Evolutionary conservation across 345 rosid species (phyloP).

Genomic region (Gossypium thurberi): DNA sequence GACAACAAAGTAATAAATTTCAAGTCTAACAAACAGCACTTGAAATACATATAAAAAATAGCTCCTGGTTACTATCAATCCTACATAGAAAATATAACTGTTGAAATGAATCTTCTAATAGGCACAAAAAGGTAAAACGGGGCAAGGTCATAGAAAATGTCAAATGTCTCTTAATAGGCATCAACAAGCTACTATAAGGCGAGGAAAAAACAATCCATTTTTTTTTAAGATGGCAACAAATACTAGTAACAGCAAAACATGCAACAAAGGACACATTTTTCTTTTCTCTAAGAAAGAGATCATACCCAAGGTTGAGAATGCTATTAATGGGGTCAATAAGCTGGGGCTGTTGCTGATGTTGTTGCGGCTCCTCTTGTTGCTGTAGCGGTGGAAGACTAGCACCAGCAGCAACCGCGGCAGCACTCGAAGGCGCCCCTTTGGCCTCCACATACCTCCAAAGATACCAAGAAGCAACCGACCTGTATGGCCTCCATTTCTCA

Average conservation of each 20-base stretch:
- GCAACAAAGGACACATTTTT: conserved; percentile 17
- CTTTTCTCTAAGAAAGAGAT: conserved; percentile 17
- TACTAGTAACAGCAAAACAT: background rate
- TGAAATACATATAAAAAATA: background rate
- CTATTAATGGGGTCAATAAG: conserved; percentile 81
- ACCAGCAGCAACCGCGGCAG: conserved; percentile 47
- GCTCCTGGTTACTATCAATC: background rate
- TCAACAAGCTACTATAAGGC: background rate
- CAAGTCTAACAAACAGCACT: background rate
- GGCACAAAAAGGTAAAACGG: background rate
- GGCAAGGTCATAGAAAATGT: background rate
- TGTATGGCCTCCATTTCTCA: conserved; percentile 95
- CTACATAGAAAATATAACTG: background rate
- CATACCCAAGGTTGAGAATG: conserved; percentile 82
- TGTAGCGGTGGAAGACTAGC: conserved; percentile 44
- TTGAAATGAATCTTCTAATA: background rate
- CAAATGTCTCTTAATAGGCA: background rate
- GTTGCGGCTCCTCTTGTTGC: conserved; percentile 45
- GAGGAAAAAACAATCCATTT: background rate
- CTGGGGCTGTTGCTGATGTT: conserved; percentile 54
- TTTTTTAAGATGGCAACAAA: background rate
- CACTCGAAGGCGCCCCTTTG: conserved; percentile 62
- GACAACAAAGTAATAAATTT: background rate
- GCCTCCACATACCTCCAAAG: conserved; percentile 80
- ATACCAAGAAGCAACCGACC: conserved; percentile 92